Conservation (phyloP, 129 eudicot species). For the Tagetes patula region DNA sequence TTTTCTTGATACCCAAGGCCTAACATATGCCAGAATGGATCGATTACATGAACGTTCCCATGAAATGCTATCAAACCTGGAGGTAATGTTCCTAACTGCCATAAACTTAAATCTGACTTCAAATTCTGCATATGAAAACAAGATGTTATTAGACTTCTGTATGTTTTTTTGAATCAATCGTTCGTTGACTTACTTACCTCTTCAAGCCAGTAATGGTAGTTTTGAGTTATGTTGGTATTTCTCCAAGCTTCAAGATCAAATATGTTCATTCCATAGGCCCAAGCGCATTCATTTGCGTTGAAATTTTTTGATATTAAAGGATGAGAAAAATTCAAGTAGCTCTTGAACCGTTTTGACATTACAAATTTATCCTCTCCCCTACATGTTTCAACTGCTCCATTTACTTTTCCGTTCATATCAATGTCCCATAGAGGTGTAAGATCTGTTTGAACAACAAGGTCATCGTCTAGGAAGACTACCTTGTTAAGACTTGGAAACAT, state of each 20-base stretch:
- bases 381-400: slow-evolving; percentile 91
- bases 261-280: slow-evolving; percentile 99
- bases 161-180: not conserved
- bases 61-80: slow-evolving; percentile 96
- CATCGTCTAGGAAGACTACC: slow-evolving; percentile 85
- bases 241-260: slow-evolving; percentile 93
- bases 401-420: slow-evolving; percentile 91
- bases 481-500: slow-evolving; percentile 82
- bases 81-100: slow-evolving; percentile 96
- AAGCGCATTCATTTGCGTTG: slow-evolving; percentile 85
- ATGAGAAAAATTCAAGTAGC: slow-evolving; percentile 86
- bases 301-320: slow-evolving; percentile 68
- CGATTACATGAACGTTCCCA: slow-evolving; percentile 68
- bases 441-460: slow-evolving; percentile 87
- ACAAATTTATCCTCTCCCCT: slow-evolving; percentile 76
- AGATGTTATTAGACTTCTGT: slow-evolving; percentile 1
- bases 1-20: slow-evolving; percentile 98
- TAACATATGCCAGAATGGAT: slow-evolving; percentile 95
- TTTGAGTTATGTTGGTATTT: slow-evolving; percentile 70
- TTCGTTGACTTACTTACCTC: slow-evolving; percentile 42
- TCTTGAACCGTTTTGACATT: slow-evolving; percentile 78
- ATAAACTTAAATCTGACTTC: slow-evolving; percentile 89
- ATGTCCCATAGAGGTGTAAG: slow-evolving; percentile 92
- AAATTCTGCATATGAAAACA: slow-evolving; percentile 61
- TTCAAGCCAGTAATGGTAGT: slow-evolving; percentile 83